Evolutionary conservation across 208 protist species (phyloP).

Genomic region (Herpetomonas muscarum): DNA sequence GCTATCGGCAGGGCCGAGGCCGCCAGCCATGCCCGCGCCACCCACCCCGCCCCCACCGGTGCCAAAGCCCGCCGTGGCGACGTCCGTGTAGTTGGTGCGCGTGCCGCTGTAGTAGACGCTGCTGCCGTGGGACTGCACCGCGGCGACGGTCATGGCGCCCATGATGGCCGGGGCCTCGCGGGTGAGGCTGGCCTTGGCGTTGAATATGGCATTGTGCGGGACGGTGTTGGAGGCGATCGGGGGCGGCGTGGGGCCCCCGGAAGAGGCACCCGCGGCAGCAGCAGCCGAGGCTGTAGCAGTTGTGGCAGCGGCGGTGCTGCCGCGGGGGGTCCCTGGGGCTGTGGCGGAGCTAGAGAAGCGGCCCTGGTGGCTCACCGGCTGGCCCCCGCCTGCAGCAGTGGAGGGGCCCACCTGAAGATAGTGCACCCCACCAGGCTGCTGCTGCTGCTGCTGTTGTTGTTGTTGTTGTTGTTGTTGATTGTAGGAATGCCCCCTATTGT

Average conservation of each 20-base stretch:
- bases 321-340: too few species aligned
- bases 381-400: too few species aligned
- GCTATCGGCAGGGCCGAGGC: slow-evolving; percentile 27
- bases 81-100: slow-evolving; percentile 44
- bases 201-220: slow-evolving; percentile 4
- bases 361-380: too few species aligned
- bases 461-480: too few species aligned
- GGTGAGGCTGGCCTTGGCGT: not conserved
- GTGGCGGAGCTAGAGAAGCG: too few species aligned
- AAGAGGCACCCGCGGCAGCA: not conserved
- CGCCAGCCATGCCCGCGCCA: slow-evolving; percentile 15
- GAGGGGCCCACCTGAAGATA: too few species aligned
- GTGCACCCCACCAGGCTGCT: too few species aligned
- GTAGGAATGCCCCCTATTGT: too few species aligned
- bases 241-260: not conserved
- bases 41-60: slow-evolving; percentile 15
- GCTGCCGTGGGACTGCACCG: slow-evolving; percentile 15
- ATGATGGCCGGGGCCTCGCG: slow-evolving; percentile 32
- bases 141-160: slow-evolving; percentile 25
- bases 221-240: slow-evolving; percentile 2
- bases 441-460: not conserved
- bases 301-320: not conserved
- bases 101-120: slow-evolving; percentile 40
- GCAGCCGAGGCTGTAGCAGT: not conserved
- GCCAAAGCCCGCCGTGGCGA: slow-evolving; percentile 18